Base-by-base conservation (phyloP, 75 land plant species). In the Cupressus sempervirens region DNA sequence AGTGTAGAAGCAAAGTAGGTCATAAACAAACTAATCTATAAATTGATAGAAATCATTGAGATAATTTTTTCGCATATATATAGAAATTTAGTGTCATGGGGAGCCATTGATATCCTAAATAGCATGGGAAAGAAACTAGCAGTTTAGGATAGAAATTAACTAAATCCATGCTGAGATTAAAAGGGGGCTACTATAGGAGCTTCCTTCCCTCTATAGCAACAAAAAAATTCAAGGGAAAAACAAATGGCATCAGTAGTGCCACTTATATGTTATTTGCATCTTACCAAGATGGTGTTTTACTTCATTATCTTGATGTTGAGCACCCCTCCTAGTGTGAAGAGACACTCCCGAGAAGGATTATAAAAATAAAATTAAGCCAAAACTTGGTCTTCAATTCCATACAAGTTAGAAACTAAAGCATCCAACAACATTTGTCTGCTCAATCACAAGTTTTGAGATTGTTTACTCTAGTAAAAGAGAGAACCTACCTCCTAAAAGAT, bases 251-350 rank as follows among this genome's bases (percentile, higher is more conserved):
- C 20, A 76, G 45, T 46, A 86, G 62, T 54, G 50, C 65, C 40
- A 65, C 87, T 86, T 53, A 86, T 86, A 67, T 77, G 23, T 43
- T 86, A 40, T 32, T 12, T 56, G 45, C 87, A 84, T 52, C 87
- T 85, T 46, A 84, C 87, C 87, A 86, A 86, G 85, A 84, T 72
- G 86, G 87, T 81, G 81, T 86, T 86, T 52, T 43, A 76, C 6
- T 84, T 72, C 84, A 77, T 83, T 53, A 46, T 2, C 26, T 83
- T 68, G 48, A 48, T 84, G 48, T 29, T 72, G 87, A 54, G 80
- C 87, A 85, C 86, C 56, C 30, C 84, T 84, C 87, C 86, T 86
- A 86, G 87, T 30, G 54, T 84, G 86, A 35, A 84, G 86, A 86
- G 87, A 56, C 40, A 46, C 75, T 35, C 76, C 53, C 29, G 56